Evolutionary conservation across 108 stramenopile genomes (phyloP).

Genomic region (Fragilaria radians): DNA sequence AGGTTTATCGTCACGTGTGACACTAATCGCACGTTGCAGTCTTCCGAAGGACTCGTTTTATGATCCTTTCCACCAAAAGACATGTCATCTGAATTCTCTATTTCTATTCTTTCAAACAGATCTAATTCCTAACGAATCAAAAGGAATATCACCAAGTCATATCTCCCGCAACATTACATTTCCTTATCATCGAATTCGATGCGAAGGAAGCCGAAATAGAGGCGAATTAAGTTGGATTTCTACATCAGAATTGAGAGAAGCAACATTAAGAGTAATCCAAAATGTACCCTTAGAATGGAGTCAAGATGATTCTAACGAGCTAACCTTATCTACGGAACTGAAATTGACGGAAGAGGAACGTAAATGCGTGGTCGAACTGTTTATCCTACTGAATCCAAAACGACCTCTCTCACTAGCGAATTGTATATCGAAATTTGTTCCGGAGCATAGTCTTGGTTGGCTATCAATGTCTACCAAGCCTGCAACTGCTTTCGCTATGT

Average conservation of each 20-base stretch:
- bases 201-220: constrained; percentile 23
- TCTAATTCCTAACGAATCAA: too few relatives aligned
- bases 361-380: constrained; percentile 17
- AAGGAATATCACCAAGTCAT: too few relatives aligned
- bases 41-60: constrained; percentile 36
- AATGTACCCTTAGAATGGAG: background rate
- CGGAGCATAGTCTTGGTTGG: constrained; percentile 43
- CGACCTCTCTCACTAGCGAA: constrained; percentile 29
- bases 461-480: constrained; percentile 35
- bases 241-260: constrained; percentile 17
- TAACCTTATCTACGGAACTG: constrained; percentile 2
- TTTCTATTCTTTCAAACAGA: constrained; percentile 25
- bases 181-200: constrained; percentile 2
- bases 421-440: constrained; percentile 13
- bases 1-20: constrained; percentile 12
- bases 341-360: background rate
- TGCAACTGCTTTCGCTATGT: constrained; percentile 23
- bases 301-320: background rate
- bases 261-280: constrained; percentile 16
- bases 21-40: constrained; percentile 19
- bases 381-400: constrained; percentile 25
- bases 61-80: constrained; percentile 20
- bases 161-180: background rate
- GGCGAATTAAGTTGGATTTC: constrained; percentile 19
- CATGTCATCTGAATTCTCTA: constrained; percentile 21